Evolutionary conservation across 2,329 filamentous ascomycete genomes (phyloP), one percentile per base, ranked within the genome.

Genomic region (Tolypocladium sp.): DNA sequence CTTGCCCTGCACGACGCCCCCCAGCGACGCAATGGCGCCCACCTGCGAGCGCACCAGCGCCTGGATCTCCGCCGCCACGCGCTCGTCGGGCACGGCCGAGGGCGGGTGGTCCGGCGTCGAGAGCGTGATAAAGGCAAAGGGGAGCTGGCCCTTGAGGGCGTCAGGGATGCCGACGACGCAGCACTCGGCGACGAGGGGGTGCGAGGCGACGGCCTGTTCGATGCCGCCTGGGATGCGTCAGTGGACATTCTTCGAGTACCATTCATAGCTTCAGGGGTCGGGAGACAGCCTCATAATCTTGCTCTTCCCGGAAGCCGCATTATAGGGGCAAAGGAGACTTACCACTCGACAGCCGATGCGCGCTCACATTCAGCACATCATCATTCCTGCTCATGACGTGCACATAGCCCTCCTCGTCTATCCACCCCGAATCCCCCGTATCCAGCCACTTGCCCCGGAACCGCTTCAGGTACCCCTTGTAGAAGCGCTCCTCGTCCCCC

Each of bases 311-410:
- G n/a, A n/a, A n/a, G n/a, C n/a, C n/a, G n/a, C n/a, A n/a, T n/a
- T n/a, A n/a, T n/a, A n/a, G 2, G 22, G 12, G 0, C 10, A 17
- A 17, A 5, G 13, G 49, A 3, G 30, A 72, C 80, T 66, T 78
- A 89, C 89, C 91, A 13, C 92, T 96, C 63, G 89, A 93, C 62
- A 97, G 87, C 17, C 92, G 84, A 76, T 97, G 92, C 6, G 92
- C 92, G 46, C 92, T 92, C n/a, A 96, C 92, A 69, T 97, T 97
- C 69, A 97, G 92, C 61, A 97, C 88, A 71, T 97, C 92, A 75
- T 97, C 92, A 38, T 77, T 80, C 46, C 84, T 75, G 46, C 81
- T 81, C 84, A 87, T 86, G 64, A 87, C 83, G 63, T 83, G 81
- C 46, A 87, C 79, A 65, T 86, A 86, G 5, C 84, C 84, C 46